phyloP scores from a whole-genome alignment of 169 alveolate species.

The Plasmodium berghei region DNA sequence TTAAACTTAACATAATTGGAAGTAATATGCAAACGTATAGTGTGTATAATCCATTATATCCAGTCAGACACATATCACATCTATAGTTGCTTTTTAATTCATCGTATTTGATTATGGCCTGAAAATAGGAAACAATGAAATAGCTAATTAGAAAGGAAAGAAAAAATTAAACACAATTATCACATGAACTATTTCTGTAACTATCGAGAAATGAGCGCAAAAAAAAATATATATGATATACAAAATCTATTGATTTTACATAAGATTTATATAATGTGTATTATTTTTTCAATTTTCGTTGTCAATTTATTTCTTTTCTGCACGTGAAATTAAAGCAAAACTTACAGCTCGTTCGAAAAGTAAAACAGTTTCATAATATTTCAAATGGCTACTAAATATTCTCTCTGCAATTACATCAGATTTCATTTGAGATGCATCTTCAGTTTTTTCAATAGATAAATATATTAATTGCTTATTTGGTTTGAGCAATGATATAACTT shows the following conservation, averaged over 20 bases:
- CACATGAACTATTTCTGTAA: neutral
- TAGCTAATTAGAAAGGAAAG: neutral
- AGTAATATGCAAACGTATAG: conserved; percentile 52
- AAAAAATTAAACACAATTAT: neutral
- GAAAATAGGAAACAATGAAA: neutral
- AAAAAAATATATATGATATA: neutral
- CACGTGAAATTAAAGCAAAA: neutral
- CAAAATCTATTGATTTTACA: no score
- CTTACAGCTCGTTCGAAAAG: conserved; percentile 66
- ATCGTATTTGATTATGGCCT: conserved; percentile 50
- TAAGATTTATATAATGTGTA: neutral
- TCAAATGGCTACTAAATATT: conserved; percentile 12
- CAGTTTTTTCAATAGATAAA: conserved; percentile 45
- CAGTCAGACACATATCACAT: conserved; percentile 63
- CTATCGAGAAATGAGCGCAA: neutral
- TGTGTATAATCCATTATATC: conserved; percentile 61
- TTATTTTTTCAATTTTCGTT: neutral
- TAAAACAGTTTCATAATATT: conserved; percentile 18
- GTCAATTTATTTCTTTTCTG: neutral
- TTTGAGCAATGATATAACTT: conserved; percentile 13
- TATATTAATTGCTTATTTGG: conserved; percentile 38
- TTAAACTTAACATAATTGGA: conserved; percentile 48
- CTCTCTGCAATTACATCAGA: conserved; percentile 54
- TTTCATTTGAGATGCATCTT: conserved; percentile 34
- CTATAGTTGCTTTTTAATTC: conserved; percentile 21